Percentiles rank a stretch among this genome's conserved stretches.
phyloP scores from a whole-genome alignment of 176 grass and related monocot genomes.

The Triticum monococcum region DNA sequence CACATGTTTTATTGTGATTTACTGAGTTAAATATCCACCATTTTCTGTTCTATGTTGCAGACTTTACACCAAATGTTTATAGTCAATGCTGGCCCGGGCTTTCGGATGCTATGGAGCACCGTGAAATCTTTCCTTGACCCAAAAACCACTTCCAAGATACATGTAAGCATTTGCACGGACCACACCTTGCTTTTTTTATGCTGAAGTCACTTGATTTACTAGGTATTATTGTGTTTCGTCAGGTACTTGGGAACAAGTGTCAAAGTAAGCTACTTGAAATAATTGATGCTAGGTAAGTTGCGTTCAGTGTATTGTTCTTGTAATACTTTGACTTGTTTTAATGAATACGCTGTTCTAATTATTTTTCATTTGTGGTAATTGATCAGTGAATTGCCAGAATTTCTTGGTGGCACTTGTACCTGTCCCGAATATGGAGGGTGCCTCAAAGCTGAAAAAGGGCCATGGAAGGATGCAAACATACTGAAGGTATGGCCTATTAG shows the following conservation, averaged over 20 bases:
- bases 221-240: conserved; percentile 15
- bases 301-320: neutral
- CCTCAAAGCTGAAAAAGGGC: conserved; percentile 87
- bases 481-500: conserved; percentile 49
- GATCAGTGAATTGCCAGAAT: conserved; percentile 80
- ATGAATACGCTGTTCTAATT: conserved; percentile 18
- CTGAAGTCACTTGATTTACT: neutral
- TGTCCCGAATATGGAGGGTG: conserved; percentile 90
- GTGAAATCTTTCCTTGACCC: conserved; percentile 94
- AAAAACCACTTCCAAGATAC: conserved; percentile 98
- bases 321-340: neutral
- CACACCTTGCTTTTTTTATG: neutral
- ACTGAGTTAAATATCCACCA: neutral
- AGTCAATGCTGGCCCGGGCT: conserved; percentile 92
- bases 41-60: conserved; percentile 41
- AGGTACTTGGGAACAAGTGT: conserved; percentile 95
- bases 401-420: conserved; percentile 80
- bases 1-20: neutral
- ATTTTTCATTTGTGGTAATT: conserved; percentile 27
- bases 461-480: conserved; percentile 90
- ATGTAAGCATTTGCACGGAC: conserved; percentile 52
- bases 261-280: conserved; percentile 88
- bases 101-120: conserved; percentile 89
- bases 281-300: conserved; percentile 70
- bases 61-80: conserved; percentile 97